These are phyloP conservation scores for Podaxis sp. DNA, from an alignment of 768 basidiomycete genomes.

Conservation along the genomic window DNA sequence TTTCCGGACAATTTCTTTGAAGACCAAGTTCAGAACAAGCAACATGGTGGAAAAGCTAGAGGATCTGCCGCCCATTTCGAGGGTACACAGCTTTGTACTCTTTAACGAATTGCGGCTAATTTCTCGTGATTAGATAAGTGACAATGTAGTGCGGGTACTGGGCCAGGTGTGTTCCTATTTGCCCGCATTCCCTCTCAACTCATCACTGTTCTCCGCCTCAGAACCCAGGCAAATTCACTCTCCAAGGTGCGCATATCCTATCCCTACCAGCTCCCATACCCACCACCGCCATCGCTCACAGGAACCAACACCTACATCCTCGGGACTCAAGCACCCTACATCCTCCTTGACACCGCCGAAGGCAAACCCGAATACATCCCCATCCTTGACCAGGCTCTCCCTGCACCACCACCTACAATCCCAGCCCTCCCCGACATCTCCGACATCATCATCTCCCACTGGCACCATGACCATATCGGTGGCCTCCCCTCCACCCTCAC, in stretches of 20 bases:
- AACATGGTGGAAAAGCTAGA: slow-evolving; percentile 51
- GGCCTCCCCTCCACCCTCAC: slow-evolving; percentile 71
- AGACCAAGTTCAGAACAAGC: not conserved
- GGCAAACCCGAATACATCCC: slow-evolving; percentile 67
- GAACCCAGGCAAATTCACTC: slow-evolving; percentile 88
- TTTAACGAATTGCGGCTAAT: not conserved
- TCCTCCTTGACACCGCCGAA: slow-evolving; percentile 83
- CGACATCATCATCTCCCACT: slow-evolving; percentile 90
- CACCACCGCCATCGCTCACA: slow-evolving; percentile 22
- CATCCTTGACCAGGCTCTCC: slow-evolving; percentile 61
- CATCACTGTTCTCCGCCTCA: slow-evolving; percentile 24
- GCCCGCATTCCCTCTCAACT: not conserved
- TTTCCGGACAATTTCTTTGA: not conserved
- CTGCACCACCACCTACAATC: slow-evolving; percentile 31
- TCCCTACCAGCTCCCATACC: not conserved
- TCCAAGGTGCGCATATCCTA: slow-evolving; percentile 59
- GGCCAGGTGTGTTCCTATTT: slow-evolving; percentile 59
- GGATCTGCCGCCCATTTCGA: slow-evolving; percentile 48
- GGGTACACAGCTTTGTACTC: slow-evolving; percentile 34
- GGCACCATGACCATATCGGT: slow-evolving; percentile 83
- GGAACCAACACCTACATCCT: slow-evolving; percentile 92
- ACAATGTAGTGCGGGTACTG: slow-evolving; percentile 63
- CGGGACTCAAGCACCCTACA: slow-evolving; percentile 66
- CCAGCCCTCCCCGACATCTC: slow-evolving; percentile 59
- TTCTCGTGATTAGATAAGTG: slow-evolving; percentile 53